Evolutionary conservation across 352 stramenopile genomes (phyloP), one percentile per base, ranked within the genome.

Genomic region (Aphanomyces euteiches): DNA sequence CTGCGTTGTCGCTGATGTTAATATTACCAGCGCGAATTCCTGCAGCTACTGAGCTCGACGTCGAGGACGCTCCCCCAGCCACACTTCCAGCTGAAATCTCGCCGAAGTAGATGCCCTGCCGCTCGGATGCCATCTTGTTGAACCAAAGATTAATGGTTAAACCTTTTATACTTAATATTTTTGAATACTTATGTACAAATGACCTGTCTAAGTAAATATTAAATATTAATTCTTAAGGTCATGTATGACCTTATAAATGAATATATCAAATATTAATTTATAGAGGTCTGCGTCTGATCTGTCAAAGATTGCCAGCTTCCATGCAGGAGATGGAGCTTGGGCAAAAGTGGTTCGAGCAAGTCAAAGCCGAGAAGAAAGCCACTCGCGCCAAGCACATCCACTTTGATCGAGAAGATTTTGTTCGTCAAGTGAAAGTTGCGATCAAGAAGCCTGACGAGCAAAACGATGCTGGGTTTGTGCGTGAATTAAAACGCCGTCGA

Each of bases 81-180:
- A 43, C 36, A 67, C 15, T 57, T 21, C 64, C 64, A 41, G 78
- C 75, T 38, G 73, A 71, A 72, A 95, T 90, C 67, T 84, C 73
- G 50, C 87, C 87, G 73, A 89, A 95, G 84, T 87, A 92, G 75
- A 95, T 95, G 74, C 79, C 80, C 74, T 85, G 84, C 47, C 85
- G 87, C 73, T 92, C 84, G 58, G 19, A n/a, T 8, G 71, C 69
- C 84, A 92, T 92, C 28, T 45, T 34, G 64, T 37, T 39, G 54
- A 58, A 61, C 54, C 54, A 61, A 61, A 61, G 6, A 37, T 19
- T 17, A 58, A 19, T 28, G 28, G 28, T 28, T 28, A 28, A 58
- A 37, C 54, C 54, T 34, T 40, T 53, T 3, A 67, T 10, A 56
- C 7, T 67, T 13, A 7, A 67, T 67, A 39, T 56, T 67, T 17